Evolutionary conservation across 1,139 yeast species (phyloP), one percentile per base, ranked within the genome.

Genomic region (Nematodospora anomalae): DNA sequence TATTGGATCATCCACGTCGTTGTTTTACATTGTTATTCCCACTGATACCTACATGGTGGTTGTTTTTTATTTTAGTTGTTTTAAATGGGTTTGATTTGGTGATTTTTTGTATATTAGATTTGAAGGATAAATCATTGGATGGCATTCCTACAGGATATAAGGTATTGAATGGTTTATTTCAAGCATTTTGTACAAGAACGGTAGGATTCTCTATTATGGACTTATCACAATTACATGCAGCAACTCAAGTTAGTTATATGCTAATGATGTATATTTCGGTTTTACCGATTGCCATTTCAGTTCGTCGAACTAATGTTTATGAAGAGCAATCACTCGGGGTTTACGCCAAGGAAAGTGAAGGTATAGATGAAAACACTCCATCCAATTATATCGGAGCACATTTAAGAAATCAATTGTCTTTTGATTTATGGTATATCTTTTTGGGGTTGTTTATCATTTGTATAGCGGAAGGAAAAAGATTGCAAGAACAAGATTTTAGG

Each of bases 191-290:
- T 38, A 89, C 97, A 0, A 78, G 99, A 64, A 92, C 98, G 0
- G 96, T 96, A 0, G 99, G 99, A 0, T 83, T 90, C 48, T 51
- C 84, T 0, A 82, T 84, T 26, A 75, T 90, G 22, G 80, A 83
- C 57, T 61, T 92, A 28, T 67, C 87, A 4, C 57, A 61, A 30
- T 67, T 92, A 36, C 95, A 90, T 53, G 92, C 97, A 0, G 95
- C 96, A 0, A 86, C 92, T 32, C 96, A 88, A 58, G 95, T 92
- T 28, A 82, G 95, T 52, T 94, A 94, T 58, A 75, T 89, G 81
- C 74, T 92, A 45, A 90, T 92, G 97, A 92, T 92, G 98, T 92
- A 94, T 64, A 88, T 94, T 21, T 90, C 97, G 4, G 97, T 92
- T 33, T 70, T 90, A 54, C 99, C 99, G 0, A 68, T 92, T 52